Conservation (phyloP, 1,139 yeast genomes). For the Blastobotrys aristatus region DNA sequence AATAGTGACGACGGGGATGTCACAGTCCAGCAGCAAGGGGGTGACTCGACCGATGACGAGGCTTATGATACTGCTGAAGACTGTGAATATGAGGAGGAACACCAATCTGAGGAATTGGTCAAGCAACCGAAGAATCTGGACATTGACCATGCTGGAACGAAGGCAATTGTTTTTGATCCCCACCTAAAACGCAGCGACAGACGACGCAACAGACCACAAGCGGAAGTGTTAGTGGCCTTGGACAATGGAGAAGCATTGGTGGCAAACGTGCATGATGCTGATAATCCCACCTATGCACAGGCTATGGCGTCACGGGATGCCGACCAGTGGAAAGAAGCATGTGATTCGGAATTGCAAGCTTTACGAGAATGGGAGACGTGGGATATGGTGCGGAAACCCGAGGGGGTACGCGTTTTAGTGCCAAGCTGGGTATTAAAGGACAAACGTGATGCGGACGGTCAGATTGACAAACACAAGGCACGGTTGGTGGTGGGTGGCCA, state of each 20-base stretch:
- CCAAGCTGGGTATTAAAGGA: not conserved
- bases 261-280: not conserved
- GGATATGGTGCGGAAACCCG: not conserved
- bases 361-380: not conserved
- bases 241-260: no score
- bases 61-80: no score
- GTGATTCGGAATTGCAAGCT: not conserved
- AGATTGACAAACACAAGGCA: slow-evolving; percentile 20
- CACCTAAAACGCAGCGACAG: no score
- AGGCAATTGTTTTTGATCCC: no score
- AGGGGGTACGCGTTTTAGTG: not conserved
- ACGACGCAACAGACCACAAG: no score
- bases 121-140: no score
- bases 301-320: not conserved
- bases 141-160: no score
- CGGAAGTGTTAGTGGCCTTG: no score
- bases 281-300: not conserved
- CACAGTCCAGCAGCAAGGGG: not conserved
- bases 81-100: no score
- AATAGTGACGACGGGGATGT: not conserved
- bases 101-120: no score
- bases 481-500: slow-evolving; percentile 18
- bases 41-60: not conserved
- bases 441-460: slow-evolving; percentile 13
- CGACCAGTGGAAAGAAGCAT: not conserved